Percentiles rank a stretch among this genome's conserved stretches.
phyloP scores from a whole-genome alignment of 1,284 basidiomycete genomes.

The Cryptococcus hybrid region DNA sequence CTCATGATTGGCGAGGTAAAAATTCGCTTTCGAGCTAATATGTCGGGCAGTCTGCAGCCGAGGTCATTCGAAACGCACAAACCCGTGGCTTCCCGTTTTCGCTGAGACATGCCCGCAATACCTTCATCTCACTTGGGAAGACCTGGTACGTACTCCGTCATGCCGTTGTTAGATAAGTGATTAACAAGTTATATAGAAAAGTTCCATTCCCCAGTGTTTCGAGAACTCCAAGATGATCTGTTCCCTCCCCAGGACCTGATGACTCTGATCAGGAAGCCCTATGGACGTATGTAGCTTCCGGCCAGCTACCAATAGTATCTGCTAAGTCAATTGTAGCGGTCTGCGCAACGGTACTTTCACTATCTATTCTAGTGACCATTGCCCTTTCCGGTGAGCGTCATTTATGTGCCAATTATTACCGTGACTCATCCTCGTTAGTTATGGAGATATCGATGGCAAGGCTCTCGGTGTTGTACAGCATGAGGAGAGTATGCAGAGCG shows the following conservation, averaged over 20 bases:
- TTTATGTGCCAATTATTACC: no score
- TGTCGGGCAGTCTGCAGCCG: constrained; percentile 1
- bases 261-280: constrained; percentile 8
- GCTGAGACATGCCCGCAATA: constrained; percentile 30
- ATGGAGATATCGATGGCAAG: constrained; percentile 1
- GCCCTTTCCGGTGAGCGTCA: constrained; percentile 14
- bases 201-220: constrained; percentile 13
- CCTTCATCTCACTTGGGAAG: constrained; percentile 14
- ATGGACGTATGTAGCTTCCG: constrained; percentile 2
- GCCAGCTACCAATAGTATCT: background rate
- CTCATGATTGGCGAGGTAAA: background rate
- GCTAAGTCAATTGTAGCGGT: constrained; percentile 6
- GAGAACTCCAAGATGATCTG: constrained; percentile 17
- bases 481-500: background rate
- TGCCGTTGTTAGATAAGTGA: background rate
- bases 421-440: constrained; percentile 2
- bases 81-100: constrained; percentile 20
- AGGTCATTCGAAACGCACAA: constrained; percentile 26
- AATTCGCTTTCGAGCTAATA: background rate
- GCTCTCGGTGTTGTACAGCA: background rate
- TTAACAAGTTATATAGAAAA: background rate
- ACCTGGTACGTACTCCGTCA: constrained; percentile 6
- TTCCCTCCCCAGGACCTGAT: constrained; percentile 11
- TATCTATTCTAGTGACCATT: constrained; percentile 20
- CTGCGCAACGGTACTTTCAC: constrained; percentile 22